Base-by-base conservation (phyloP, 2,329 filamentous ascomycete species). In the Diplodia mutila region DNA sequence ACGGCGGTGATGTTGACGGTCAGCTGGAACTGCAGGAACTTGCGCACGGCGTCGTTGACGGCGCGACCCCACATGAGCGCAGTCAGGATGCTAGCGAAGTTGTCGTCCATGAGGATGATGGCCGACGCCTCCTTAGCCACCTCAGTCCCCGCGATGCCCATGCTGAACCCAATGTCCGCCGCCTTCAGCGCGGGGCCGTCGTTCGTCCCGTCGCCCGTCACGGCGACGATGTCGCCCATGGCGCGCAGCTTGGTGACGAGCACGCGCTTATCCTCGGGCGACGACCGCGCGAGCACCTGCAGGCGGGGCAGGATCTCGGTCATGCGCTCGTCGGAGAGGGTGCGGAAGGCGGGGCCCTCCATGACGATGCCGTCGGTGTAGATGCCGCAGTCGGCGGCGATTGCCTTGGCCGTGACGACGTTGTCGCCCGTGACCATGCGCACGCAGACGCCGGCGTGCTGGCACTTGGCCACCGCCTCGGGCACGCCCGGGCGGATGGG, bases 341-440 rank as follows among this genome's bases (percentile, higher is more conserved):
- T 91, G 71, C 91, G 88, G 79, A 94, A 94, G 34, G 88, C 86
- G 1, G 91, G 91, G 0, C 91, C 91, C 78, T 94, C 91, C 84
- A 94, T 90, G 39, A 93, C 87, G 67, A 92, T 75, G 72, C 88
- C 85, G 3, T 84, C 79, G 49, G 88, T 87, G 67, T 91, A 84
- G 69, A 94, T 94, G 49, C 91, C 91, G 76, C 91, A 93, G 73
- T 94, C 91, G 71, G 85, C 85, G 23, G 91, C 91, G 73, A 94
- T 94, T 25, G 91, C 90, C 76, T 91, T 87, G 1, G 91, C 91
- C 8, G 91, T 94, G 68, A 91, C 81, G 71, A 90, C 88, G 80
- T 94, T 94, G 80, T 94, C 91, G 70, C 91, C 91, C 4, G 91
- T 94, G 2, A 94, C 91, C 91, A 94, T 94, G 74, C 91, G 90